Percentiles rank a stretch among this genome's conserved stretches.
Conservation (phyloP, 2,329 filamentous ascomycete genomes). For the Aspergillus pseudonomiae region DNA sequence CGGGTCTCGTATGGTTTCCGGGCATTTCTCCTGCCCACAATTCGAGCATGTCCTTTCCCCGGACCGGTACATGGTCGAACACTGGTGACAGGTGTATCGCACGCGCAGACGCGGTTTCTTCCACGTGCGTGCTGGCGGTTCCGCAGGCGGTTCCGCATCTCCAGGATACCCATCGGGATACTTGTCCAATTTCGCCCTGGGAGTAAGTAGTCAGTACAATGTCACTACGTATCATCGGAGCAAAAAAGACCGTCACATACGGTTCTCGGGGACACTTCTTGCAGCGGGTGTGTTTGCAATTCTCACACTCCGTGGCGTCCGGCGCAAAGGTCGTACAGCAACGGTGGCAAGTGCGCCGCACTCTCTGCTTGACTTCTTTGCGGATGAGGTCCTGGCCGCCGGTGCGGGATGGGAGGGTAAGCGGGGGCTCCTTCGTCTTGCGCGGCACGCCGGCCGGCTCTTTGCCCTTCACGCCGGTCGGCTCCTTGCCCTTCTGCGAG, state of each 20-base stretch:
- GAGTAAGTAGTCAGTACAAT: slow-evolving; percentile 12
- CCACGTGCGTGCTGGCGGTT: slow-evolving; percentile 39
- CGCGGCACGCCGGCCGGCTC: slow-evolving; percentile 47
- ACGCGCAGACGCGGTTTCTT: slow-evolving; percentile 42
- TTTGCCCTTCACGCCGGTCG: slow-evolving; percentile 34
- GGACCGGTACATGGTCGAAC: slow-evolving; percentile 36
- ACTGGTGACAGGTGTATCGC: slow-evolving; percentile 47
- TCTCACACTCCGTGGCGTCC: slow-evolving; percentile 64
- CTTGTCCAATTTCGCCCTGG: slow-evolving; percentile 45
- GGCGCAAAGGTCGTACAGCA: slow-evolving; percentile 67
- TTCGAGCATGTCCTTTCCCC: slow-evolving; percentile 37
- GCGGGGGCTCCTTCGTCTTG: slow-evolving; percentile 34
- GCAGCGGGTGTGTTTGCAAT: slow-evolving; percentile 74
- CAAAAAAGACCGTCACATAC: slow-evolving; percentile 53
- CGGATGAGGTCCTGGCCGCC: slow-evolving; percentile 72
- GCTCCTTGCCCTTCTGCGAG: slow-evolving; percentile 14
- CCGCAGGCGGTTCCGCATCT: slow-evolving; percentile 42
- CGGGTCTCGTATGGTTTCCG: slow-evolving; percentile 46
- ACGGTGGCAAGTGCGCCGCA: slow-evolving; percentile 75
- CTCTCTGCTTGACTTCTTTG: slow-evolving; percentile 71
- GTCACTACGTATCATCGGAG: not conserved
- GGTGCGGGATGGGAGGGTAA: slow-evolving; percentile 63
- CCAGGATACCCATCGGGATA: slow-evolving; percentile 50
- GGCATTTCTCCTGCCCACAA: slow-evolving; percentile 47
- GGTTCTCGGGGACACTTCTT: slow-evolving; percentile 80